Evolutionary conservation across 2,329 filamentous ascomycete species (phyloP).

Genomic region (Xylaria digitata): DNA sequence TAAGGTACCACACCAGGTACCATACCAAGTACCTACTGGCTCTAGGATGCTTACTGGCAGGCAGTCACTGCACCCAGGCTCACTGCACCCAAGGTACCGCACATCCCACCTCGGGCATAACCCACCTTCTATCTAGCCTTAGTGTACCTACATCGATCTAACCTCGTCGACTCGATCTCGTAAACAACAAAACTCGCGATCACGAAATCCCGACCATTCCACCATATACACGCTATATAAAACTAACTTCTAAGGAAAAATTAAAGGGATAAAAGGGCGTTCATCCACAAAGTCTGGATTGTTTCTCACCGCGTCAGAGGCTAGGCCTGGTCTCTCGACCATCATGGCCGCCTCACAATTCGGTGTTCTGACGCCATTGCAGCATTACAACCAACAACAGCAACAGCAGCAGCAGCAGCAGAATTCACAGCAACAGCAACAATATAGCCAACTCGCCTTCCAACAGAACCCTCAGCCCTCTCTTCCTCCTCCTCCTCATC

Average conservation of each 20-base stretch:
- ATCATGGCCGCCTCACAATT: conserved; percentile 44
- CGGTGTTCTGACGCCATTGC: conserved; percentile 39
- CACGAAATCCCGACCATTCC: not conserved
- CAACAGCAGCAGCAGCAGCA: conserved; percentile 13
- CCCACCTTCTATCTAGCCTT: no score
- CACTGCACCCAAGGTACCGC: no score
- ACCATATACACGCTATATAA: not conserved
- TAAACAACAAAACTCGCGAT: not conserved
- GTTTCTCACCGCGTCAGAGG: conserved; percentile 6
- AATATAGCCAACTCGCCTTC: conserved; percentile 30
- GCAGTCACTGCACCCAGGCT: no score
- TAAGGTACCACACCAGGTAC: no score
- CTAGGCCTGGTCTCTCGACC: conserved; percentile 24
- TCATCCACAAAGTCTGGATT: not conserved
- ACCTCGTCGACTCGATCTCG: not conserved
- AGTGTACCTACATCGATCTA: not conserved
- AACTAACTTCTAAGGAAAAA: not conserved
- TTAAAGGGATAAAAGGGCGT: not conserved
- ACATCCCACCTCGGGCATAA: no score
- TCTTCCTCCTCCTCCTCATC: conserved; percentile 1
- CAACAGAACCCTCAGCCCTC: conserved; percentile 18
- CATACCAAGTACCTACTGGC: no score
- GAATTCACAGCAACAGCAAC: conserved; percentile 12
- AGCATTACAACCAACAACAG: conserved; percentile 40
- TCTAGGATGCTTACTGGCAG: no score